Percentiles rank a stretch among this genome's conserved stretches.
These are phyloP conservation scores for Dispira simplex DNA, from an alignment of 192 early-diverging fungal genomes.

Conservation along the genomic window DNA sequence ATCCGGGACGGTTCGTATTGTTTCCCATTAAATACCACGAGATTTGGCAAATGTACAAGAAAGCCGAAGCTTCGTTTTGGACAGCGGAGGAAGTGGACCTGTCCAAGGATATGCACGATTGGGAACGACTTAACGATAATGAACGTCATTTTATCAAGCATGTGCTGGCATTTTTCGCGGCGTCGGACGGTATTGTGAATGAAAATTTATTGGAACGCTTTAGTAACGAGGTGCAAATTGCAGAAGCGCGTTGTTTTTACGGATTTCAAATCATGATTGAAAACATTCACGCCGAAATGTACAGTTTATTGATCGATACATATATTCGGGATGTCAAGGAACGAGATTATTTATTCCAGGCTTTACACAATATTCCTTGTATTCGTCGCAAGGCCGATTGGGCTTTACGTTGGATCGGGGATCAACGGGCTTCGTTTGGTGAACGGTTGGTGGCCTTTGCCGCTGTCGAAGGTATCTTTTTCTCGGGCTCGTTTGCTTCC, in stretches of 20 bases:
- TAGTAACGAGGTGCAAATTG: slow-evolving; percentile 82
- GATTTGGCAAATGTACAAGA: slow-evolving; percentile 97
- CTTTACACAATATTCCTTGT: slow-evolving; percentile 90
- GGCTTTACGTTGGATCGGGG: slow-evolving; percentile 87
- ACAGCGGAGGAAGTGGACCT: slow-evolving; percentile 93
- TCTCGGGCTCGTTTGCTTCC: slow-evolving; percentile 91
- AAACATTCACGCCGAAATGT: slow-evolving; percentile 92
- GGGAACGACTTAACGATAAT: slow-evolving; percentile 74
- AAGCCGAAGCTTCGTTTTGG: slow-evolving; percentile 96
- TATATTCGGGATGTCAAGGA: slow-evolving; percentile 82
- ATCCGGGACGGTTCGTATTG: slow-evolving; percentile 73
- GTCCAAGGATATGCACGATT: slow-evolving; percentile 77
- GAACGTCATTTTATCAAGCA: slow-evolving; percentile 86
- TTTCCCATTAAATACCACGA: slow-evolving; percentile 92
- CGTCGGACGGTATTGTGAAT: slow-evolving; percentile 92
- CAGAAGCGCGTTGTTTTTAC: slow-evolving; percentile 88
- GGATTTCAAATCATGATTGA: slow-evolving; percentile 99
- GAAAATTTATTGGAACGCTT: slow-evolving; percentile 89
- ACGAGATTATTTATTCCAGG: slow-evolving; percentile 77
- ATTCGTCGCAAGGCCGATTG: slow-evolving; percentile 94
- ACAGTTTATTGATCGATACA: slow-evolving; percentile 88
- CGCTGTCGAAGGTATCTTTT: slow-evolving; percentile 97
- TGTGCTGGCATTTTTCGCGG: slow-evolving; percentile 91
- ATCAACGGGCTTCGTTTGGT: slow-evolving; percentile 67
- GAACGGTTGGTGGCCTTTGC: slow-evolving; percentile 92